These are phyloP conservation scores for Parafenestella ontariensis DNA, from an alignment of 2,329 filamentous ascomycete species.

Conservation along the genomic window DNA sequence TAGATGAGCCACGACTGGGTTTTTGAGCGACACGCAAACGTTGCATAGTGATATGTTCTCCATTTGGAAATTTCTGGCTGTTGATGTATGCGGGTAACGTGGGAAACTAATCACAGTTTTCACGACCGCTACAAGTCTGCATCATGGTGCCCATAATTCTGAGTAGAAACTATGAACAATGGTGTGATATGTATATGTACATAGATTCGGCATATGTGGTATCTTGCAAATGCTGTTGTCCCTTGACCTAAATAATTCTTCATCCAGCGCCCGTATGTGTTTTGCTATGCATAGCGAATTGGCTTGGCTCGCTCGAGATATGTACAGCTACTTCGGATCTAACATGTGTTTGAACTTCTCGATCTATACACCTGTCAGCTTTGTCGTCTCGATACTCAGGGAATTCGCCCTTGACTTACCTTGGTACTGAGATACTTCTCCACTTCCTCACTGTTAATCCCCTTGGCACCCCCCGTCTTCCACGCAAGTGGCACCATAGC, in stretches of 20 bases:
- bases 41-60: too few relatives aligned
- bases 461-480: constrained; percentile 78
- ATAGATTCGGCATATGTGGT: too few relatives aligned
- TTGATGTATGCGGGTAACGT: too few relatives aligned
- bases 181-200: neutral
- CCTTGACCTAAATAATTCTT: too few relatives aligned
- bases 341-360: constrained; percentile 63
- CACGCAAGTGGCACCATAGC: constrained; percentile 96
- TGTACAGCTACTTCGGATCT: constrained; percentile 15
- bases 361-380: constrained; percentile 47
- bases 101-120: too few relatives aligned
- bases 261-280: neutral
- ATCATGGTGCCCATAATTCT: neutral
- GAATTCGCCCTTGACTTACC: constrained; percentile 68
- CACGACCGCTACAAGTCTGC: too few relatives aligned
- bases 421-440: constrained; percentile 95
- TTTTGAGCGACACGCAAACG: too few relatives aligned
- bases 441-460: constrained; percentile 86
- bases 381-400: too few relatives aligned
- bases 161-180: too few relatives aligned
- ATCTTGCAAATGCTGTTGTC: too few relatives aligned
- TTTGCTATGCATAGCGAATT: neutral
- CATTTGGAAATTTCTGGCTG: too few relatives aligned
- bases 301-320: neutral
- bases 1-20: too few relatives aligned